phyloP scores from a whole-genome alignment of 257 asterid species.

The Solanum pimpinellifolium region DNA sequence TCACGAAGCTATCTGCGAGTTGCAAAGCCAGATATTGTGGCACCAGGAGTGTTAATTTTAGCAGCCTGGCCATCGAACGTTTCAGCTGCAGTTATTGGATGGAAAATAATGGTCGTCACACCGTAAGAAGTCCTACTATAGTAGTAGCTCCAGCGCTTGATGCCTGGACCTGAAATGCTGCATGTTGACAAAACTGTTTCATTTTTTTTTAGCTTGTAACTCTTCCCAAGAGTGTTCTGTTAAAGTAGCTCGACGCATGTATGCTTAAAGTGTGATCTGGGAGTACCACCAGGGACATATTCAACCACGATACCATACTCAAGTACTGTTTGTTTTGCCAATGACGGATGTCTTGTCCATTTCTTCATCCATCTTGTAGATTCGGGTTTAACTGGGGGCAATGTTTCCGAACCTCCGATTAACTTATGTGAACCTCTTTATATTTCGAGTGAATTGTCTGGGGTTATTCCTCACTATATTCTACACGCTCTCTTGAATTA shows the following conservation, averaged over 20 bases:
- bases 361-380: not conserved
- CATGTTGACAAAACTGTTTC: too few species aligned
- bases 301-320: conserved; percentile 14
- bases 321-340: not conserved
- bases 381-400: not conserved
- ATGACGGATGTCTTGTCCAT: not conserved
- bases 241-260: not conserved
- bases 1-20: not conserved
- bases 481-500: too few species aligned
- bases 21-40: not conserved
- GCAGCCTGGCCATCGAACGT: not conserved
- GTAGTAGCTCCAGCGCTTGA: not conserved
- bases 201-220: too few species aligned
- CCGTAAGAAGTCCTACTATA: not conserved
- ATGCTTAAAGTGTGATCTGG: not conserved
- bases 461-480: too few species aligned
- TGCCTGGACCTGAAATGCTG: not conserved
- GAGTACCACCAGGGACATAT: conserved; percentile 5
- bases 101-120: not conserved
- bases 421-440: not conserved
- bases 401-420: not conserved
- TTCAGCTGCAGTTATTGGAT: not conserved
- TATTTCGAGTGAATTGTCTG: too few species aligned
- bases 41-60: not conserved
- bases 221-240: too few species aligned